Evolutionary conservation across 1,284 basidiomycete species (phyloP).

Genomic region (Cerrena zonata): DNA sequence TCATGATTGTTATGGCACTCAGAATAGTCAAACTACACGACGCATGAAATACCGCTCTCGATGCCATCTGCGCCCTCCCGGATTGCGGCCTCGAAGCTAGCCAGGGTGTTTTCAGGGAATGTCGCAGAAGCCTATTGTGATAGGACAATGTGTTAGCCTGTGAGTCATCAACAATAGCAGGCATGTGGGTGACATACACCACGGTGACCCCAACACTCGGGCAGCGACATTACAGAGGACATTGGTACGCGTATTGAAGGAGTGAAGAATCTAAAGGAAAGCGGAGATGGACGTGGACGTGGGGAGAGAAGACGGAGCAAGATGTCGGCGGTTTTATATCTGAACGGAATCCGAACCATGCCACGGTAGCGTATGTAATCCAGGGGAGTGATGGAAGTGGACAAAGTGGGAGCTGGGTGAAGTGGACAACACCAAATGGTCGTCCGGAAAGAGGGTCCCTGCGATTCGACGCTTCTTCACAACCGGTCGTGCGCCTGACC

Average conservation of each 20-base stretch:
- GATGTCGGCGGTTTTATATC: not conserved
- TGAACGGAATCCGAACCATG: not conserved
- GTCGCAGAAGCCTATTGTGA: constrained; percentile 67
- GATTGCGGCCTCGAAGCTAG: constrained; percentile 89
- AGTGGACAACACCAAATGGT: not conserved
- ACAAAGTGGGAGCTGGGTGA: not conserved
- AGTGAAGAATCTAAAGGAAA: not conserved
- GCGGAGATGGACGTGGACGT: not conserved
- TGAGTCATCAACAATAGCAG: not conserved
- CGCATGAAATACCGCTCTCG: constrained; percentile 74
- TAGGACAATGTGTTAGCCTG: constrained; percentile 12
- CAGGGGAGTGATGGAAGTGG: not conserved
- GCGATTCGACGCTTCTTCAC: not conserved
- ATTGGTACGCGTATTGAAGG: constrained; percentile 5
- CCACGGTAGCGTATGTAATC: constrained; percentile 1
- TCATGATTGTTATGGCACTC: constrained; percentile 40
- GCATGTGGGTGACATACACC: constrained; percentile 46
- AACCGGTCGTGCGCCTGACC: not conserved
- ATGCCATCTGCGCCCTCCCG: constrained; percentile 91
- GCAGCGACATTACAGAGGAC: constrained; percentile 17
- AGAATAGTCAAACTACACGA: constrained; percentile 23
- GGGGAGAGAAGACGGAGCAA: not conserved
- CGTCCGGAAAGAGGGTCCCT: not conserved
- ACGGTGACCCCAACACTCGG: constrained; percentile 90
- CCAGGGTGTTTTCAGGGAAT: constrained; percentile 88